Percentiles rank a stretch among this genome's conserved stretches.
phyloP scores from a whole-genome alignment of 2,329 filamentous ascomycete genomes.

The Talaromyces rugulosus region DNA sequence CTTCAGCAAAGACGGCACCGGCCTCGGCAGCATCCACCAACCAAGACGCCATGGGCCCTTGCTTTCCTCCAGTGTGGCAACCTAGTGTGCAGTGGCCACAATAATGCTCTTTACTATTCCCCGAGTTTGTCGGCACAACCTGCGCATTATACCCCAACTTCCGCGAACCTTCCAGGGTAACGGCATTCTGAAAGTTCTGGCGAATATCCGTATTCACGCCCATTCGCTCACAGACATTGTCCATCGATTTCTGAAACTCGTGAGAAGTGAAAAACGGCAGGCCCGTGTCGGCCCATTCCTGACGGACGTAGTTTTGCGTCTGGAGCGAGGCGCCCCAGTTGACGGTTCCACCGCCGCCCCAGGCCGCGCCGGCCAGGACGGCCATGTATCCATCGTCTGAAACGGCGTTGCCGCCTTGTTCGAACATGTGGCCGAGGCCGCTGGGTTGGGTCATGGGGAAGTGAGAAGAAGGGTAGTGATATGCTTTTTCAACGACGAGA shows the following conservation, averaged over 20 bases:
- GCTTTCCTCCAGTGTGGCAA: conserved; percentile 66
- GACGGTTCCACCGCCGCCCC: conserved; percentile 81
- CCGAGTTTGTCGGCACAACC: conserved; percentile 74
- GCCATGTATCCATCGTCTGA: conserved; percentile 56
- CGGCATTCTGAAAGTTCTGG: conserved; percentile 68
- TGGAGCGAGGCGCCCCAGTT: conserved; percentile 73
- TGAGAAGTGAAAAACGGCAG: conserved; percentile 69
- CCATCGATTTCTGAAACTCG: conserved; percentile 73
- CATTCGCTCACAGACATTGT: conserved; percentile 74
- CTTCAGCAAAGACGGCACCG: conserved; percentile 79
- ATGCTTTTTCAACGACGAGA: conserved; percentile 76
- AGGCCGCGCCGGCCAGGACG: conserved; percentile 66
- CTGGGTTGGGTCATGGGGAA: conserved; percentile 68
- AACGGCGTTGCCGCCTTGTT: conserved; percentile 58
- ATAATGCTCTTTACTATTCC: conserved; percentile 62
- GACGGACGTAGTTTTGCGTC: conserved; percentile 70
- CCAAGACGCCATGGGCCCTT: conserved; percentile 72
- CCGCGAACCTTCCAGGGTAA: conserved; percentile 69
- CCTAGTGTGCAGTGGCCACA: conserved; percentile 64
- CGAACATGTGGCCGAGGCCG: conserved; percentile 62
- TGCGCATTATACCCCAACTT: conserved; percentile 69
- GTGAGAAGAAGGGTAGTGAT: conserved; percentile 67
- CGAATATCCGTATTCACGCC: conserved; percentile 66
- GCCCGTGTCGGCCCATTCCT: conserved; percentile 70
- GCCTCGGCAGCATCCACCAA: conserved; percentile 73